Conservation (phyloP, 1,139 yeast species). For the Hansenula anomala region DNA sequence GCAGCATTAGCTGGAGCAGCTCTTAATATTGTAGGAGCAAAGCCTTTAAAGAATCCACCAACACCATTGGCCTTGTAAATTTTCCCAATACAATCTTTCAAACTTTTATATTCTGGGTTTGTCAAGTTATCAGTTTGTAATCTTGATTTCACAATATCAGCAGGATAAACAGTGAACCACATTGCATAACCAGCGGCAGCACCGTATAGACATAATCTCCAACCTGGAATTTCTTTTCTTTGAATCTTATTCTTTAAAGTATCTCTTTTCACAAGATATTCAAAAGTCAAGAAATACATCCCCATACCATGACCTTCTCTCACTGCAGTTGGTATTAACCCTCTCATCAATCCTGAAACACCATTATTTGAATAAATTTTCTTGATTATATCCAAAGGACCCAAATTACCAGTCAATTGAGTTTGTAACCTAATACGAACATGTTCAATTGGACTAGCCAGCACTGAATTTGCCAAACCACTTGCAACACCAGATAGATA, state of each 20-base stretch:
- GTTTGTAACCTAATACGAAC: constrained; percentile 88
- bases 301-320: constrained; percentile 91
- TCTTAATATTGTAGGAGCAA: constrained; percentile 82
- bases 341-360: constrained; percentile 64
- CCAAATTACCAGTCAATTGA: constrained; percentile 48
- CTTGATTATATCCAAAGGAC: constrained; percentile 76
- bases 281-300: constrained; percentile 82
- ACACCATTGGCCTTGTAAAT: constrained; percentile 55
- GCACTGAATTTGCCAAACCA: constrained; percentile 80
- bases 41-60: constrained; percentile 81
- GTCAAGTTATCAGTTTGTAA: constrained; percentile 74
- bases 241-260: constrained; percentile 34
- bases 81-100: constrained; percentile 46
- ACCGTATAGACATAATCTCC: constrained; percentile 78
- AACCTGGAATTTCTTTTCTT: constrained; percentile 73
- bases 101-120: constrained; percentile 36
- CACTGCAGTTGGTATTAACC: constrained; percentile 70
- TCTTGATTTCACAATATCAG: constrained; percentile 82
- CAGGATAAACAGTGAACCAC: constrained; percentile 79
- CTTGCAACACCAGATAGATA: constrained; percentile 83
- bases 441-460: constrained; percentile 92
- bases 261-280: constrained; percentile 72
- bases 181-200: constrained; percentile 83
- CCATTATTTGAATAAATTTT: constrained; percentile 53
- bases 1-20: constrained; percentile 98